phyloP scores from a whole-genome alignment of 345 rosid species.

The Balakata baccata region DNA sequence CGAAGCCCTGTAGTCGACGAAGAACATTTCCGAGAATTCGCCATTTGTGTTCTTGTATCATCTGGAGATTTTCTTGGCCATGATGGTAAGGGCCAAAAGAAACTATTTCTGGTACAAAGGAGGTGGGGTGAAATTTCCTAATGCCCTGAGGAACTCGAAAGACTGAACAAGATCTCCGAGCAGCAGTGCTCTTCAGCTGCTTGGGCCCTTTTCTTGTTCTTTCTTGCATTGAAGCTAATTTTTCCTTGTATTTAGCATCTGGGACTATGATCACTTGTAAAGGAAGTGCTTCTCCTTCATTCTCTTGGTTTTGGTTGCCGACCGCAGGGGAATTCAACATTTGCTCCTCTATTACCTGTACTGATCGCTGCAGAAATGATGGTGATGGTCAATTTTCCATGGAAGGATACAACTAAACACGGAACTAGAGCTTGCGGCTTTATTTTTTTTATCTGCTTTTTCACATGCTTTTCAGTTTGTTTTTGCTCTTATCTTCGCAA shows the following conservation, averaged over 20 bases:
- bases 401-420: no score
- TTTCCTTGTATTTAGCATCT: background rate
- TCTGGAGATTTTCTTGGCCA: background rate
- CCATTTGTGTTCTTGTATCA: conserved; percentile 1
- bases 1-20: background rate
- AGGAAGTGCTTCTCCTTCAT: background rate
- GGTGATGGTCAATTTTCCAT: no score
- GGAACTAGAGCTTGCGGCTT: no score
- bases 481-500: no score
- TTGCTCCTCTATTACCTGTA: no score
- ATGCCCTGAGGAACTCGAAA: background rate
- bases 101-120: background rate
- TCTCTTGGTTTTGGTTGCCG: no score
- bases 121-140: background rate
- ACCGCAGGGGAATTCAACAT: no score
- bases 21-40: background rate
- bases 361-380: no score
- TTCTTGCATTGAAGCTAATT: background rate
- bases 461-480: no score
- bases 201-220: background rate
- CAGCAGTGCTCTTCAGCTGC: background rate
- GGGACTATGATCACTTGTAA: background rate
- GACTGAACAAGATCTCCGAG: background rate
- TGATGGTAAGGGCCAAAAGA: background rate
- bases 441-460: no score